These are phyloP conservation scores for Ceratobasidium papillatum DNA, from an alignment of 1,284 basidiomycete genomes.

Conservation along the genomic window DNA sequence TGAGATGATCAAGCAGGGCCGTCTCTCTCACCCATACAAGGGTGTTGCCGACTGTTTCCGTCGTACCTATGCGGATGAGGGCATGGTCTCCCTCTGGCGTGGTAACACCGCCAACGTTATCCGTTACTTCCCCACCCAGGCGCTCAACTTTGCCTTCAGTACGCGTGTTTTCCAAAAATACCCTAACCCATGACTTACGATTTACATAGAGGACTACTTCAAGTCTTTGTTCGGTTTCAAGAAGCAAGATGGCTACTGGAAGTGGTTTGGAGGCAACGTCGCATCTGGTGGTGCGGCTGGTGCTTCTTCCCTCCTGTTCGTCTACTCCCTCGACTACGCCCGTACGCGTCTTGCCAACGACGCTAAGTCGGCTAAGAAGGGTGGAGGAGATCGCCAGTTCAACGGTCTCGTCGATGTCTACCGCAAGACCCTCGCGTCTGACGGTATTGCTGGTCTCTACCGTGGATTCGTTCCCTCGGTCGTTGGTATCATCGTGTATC, in stretches of 20 bases:
- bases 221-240: slow-evolving; percentile 94
- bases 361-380: slow-evolving; percentile 85
- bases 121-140: slow-evolving; percentile 97
- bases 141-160: slow-evolving; percentile 96
- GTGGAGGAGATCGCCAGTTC: slow-evolving; percentile 92
- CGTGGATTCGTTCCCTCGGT: slow-evolving; percentile 96
- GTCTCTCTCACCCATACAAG: slow-evolving; percentile 92
- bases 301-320: slow-evolving; percentile 95
- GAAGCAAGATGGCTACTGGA: slow-evolving; percentile 89
- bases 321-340: slow-evolving; percentile 97
- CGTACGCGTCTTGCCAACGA: slow-evolving; percentile 98
- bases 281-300: slow-evolving; percentile 97
- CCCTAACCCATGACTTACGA: slow-evolving; percentile 45
- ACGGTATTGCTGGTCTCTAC: slow-evolving; percentile 91
- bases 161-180: slow-evolving; percentile 51
- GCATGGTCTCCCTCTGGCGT: slow-evolving; percentile 90
- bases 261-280: slow-evolving; percentile 90
- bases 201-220: slow-evolving; percentile 87
- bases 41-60: slow-evolving; percentile 88
- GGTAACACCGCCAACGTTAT: slow-evolving; percentile 98
- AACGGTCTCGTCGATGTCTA: slow-evolving; percentile 96
- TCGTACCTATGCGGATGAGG: slow-evolving; percentile 92
- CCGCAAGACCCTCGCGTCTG: slow-evolving; percentile 89
- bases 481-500: slow-evolving; percentile 95
- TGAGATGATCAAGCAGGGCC: slow-evolving; percentile 98